These are phyloP conservation scores for Dendrobium chrysotoxum DNA, from an alignment of 106 monocot species.

Conservation along the genomic window DNA sequence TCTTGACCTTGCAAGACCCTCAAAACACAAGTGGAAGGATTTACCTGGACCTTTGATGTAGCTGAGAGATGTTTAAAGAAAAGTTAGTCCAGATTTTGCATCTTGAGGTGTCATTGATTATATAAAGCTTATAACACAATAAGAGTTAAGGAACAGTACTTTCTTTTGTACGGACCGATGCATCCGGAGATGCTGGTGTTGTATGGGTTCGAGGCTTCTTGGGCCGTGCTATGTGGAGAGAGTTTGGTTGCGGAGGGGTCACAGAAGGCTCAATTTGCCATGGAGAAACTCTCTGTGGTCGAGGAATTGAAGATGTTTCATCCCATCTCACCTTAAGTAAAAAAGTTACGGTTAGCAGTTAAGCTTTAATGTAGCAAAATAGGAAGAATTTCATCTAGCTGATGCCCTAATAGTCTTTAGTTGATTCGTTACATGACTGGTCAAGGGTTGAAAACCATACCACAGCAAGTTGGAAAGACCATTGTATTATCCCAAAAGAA, in stretches of 20 bases:
- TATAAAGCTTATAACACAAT: background rate
- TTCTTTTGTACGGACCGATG: slow-evolving; percentile 41
- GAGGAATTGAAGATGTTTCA: slow-evolving; percentile 59
- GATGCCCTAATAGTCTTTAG: background rate
- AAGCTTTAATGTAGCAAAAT: background rate
- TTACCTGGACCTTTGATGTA: slow-evolving; percentile 28
- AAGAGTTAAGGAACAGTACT: slow-evolving; percentile 19
- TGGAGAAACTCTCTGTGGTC: slow-evolving; percentile 88
- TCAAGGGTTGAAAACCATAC: background rate
- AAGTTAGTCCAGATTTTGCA: background rate
- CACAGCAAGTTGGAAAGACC: background rate
- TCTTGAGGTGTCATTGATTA: background rate
- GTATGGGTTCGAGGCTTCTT: slow-evolving; percentile 51
- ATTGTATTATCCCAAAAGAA: background rate
- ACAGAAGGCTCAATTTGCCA: slow-evolving; percentile 87
- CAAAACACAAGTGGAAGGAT: slow-evolving; percentile 23
- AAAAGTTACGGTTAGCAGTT: too few species aligned
- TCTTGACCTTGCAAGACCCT: slow-evolving; percentile 69
- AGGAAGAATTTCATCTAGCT: background rate
- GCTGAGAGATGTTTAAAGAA: slow-evolving; percentile 4
- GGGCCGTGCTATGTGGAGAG: slow-evolving; percentile 46
- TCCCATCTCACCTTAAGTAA: slow-evolving; percentile 77
- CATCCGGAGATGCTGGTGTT: slow-evolving; percentile 41
- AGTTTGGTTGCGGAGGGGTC: slow-evolving; percentile 43
- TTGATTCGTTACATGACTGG: background rate